Evolutionary conservation across 2,329 filamentous ascomycete genomes (phyloP).

Genomic region (Neurospora sp.): DNA sequence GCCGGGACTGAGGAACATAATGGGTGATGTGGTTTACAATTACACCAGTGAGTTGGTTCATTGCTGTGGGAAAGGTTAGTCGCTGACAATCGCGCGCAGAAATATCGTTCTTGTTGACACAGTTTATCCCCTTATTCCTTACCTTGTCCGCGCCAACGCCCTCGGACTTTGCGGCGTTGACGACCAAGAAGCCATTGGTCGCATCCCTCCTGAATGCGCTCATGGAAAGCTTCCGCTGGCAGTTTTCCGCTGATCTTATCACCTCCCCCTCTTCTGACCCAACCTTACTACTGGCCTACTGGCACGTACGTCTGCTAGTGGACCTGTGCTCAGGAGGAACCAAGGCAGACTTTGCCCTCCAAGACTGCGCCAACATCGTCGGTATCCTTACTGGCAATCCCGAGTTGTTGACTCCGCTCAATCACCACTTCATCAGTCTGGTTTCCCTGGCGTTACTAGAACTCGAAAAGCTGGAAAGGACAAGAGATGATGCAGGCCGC

Average conservation of each 20-base stretch:
- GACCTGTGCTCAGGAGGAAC: constrained; percentile 49
- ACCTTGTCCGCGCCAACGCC: constrained; percentile 22
- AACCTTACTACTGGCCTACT: constrained; percentile 57
- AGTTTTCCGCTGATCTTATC: constrained; percentile 45
- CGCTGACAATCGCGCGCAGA: constrained; percentile 9
- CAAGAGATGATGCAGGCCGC: constrained; percentile 45
- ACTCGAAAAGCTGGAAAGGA: constrained; percentile 43
- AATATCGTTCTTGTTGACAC: constrained; percentile 27
- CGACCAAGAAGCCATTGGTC: constrained; percentile 32
- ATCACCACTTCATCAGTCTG: constrained; percentile 56
- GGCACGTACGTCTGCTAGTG: constrained; percentile 57
- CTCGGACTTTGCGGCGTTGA: constrained; percentile 13
- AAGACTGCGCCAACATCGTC: constrained; percentile 49
- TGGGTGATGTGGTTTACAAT: constrained; percentile 56
- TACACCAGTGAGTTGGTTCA: constrained; percentile 47
- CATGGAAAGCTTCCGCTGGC: constrained; percentile 56
- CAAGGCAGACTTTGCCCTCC: constrained; percentile 47
- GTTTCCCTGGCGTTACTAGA: constrained; percentile 52
- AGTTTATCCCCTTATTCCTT: constrained; percentile 38
- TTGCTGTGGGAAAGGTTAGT: not conserved
- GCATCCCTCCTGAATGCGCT: constrained; percentile 44
- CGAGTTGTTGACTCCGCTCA: constrained; percentile 51
- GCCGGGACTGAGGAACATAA: constrained; percentile 46
- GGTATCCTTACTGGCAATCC: constrained; percentile 46
- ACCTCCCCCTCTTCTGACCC: constrained; percentile 40